Base-by-base conservation (phyloP, 164 flowering plant genomes). In the Macadamia integrifolia region DNA sequence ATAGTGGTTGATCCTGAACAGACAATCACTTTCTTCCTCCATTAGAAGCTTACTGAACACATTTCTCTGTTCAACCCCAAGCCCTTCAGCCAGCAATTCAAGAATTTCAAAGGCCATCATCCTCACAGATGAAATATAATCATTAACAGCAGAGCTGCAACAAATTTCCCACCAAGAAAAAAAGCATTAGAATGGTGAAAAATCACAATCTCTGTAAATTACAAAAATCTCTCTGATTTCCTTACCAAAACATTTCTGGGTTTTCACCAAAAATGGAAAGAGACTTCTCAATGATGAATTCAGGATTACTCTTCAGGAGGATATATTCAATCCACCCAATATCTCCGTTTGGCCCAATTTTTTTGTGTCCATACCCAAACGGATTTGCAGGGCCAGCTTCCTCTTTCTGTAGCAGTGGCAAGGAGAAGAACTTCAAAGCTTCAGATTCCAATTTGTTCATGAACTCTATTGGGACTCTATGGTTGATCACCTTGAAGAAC, bases 321-420 rank as follows among this genome's bases (percentile, higher is more conserved):
- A 94, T 84, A 70, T 90, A 94, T 61, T 94, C 98, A 68, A 94
- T 69, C 97, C 97, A 92, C 28, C 98, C 98, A 44, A 90, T 83
- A 76, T 94, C 98, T 11, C 98, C 98, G 68, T 87, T 90, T 1
- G 81, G 82, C 6, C 98, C 98, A 71, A 92, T 90, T 58, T 69
- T 75, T 73, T 77, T 90, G 80, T 71, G 87, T 4, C 97, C 97
- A 70, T 90, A 93, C 9, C 98, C 98, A 66, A 83, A 85, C 1
- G 98, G 94, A 73, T 78, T 74, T 17, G 96, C 73, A 42, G 90
- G 87, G 18, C 92, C 86, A 18, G 78, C 83, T 60, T 66, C 78
- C 28, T 90, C 88, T 67, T 94, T 94, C 66, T 85, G 86, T 35
- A 77, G 60, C 69, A 76, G 87, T 11, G 97, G 75, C 13, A 82